A percentile compares a stretch with the other conserved stretches of the same genome.
Conservation (phyloP, 768 basidiomycete species). For the Psilocybe sp. region DNA sequence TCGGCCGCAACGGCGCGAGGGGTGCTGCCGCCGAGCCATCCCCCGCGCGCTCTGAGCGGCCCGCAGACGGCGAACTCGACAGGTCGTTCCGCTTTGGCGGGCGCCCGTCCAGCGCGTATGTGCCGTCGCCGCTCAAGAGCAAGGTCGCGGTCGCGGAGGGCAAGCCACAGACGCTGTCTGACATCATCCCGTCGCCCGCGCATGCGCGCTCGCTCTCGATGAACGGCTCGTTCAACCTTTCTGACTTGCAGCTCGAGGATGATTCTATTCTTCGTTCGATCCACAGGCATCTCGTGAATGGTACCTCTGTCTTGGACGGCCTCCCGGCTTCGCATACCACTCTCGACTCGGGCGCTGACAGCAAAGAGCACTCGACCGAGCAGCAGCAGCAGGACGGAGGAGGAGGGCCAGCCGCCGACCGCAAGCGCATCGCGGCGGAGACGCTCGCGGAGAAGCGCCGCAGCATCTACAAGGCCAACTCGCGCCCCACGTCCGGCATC, state of each 20-base stretch:
- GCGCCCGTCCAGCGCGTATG: slow-evolving; percentile 23
- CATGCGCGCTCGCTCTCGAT: slow-evolving; percentile 46
- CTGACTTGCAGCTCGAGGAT: slow-evolving; percentile 35
- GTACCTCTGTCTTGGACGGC: slow-evolving; percentile 27
- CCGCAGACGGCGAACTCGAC: slow-evolving; percentile 67
- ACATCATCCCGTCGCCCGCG: slow-evolving; percentile 69
- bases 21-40: neutral
- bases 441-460: slow-evolving; percentile 16
- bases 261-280: slow-evolving; percentile 56
- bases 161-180: slow-evolving; percentile 56
- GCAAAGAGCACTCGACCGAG: neutral
- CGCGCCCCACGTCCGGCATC: slow-evolving; percentile 46
- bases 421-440: neutral
- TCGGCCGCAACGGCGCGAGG: no score
- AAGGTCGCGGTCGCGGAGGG: neutral
- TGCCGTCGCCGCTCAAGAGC: slow-evolving; percentile 15
- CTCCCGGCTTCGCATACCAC: slow-evolving; percentile 44
- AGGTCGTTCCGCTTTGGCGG: slow-evolving; percentile 77
- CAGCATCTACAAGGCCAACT: slow-evolving; percentile 22
- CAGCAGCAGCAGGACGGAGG: no score
- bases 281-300: slow-evolving; percentile 41
- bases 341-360: neutral
- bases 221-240: slow-evolving; percentile 26
- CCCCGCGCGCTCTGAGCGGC: slow-evolving; percentile 27
- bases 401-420: neutral